phyloP scores from a whole-genome alignment of 2,329 filamentous ascomycete species.

The Penicillium sp. region DNA sequence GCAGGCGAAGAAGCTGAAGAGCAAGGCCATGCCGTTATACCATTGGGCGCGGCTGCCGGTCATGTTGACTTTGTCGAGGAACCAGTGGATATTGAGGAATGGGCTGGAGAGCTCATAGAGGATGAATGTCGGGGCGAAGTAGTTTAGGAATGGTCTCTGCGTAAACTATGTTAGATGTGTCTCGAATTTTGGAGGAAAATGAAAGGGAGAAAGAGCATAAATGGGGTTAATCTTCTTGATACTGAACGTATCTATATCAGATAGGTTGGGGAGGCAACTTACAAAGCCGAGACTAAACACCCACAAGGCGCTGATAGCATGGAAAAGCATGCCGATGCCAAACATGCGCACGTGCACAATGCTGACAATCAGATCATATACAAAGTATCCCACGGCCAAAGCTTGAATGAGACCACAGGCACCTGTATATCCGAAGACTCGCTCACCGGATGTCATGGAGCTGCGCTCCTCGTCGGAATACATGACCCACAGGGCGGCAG shows the following conservation, averaged over 20 bases:
- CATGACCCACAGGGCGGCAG: constrained; percentile 58
- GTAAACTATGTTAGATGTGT: constrained; percentile 2
- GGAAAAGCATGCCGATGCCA: constrained; percentile 60
- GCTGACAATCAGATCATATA: constrained; percentile 63
- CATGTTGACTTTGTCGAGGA: constrained; percentile 65
- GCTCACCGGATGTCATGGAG: constrained; percentile 52
- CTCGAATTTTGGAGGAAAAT: neutral
- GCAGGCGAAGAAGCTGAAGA: constrained; percentile 59
- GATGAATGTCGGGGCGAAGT: constrained; percentile 63
- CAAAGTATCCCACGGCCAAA: constrained; percentile 62
- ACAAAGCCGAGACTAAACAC: constrained; percentile 65
- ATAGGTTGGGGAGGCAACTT: constrained; percentile 38
- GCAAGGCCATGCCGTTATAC: constrained; percentile 61
- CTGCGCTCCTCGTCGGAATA: constrained; percentile 54
- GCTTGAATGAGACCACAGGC: constrained; percentile 58
- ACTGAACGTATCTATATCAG: neutral
- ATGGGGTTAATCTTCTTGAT: neutral
- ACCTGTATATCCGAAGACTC: constrained; percentile 62
- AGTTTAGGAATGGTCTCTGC: constrained; percentile 64
- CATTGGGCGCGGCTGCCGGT: constrained; percentile 61
- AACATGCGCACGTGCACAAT: constrained; percentile 56
- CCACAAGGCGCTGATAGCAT: constrained; percentile 59
- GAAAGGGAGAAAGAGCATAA: neutral
- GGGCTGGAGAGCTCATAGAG: constrained; percentile 66
- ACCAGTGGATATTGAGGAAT: constrained; percentile 69